Conservation (phyloP, 2,329 filamentous ascomycete species). For the Fusarium heterosporum region DNA sequence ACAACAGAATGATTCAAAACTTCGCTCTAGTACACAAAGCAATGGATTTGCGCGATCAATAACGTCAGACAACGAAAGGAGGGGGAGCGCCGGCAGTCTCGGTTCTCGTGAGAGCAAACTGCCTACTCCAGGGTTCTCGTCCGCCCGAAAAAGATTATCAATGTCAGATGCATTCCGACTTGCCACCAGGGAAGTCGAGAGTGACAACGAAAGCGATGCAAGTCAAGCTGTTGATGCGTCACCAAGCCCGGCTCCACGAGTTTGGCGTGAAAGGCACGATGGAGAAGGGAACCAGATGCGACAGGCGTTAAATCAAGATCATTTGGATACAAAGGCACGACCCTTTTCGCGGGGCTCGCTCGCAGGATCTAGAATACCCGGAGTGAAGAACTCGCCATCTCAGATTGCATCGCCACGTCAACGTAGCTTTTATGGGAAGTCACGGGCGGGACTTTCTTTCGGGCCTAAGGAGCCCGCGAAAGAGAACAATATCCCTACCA, state of each 20-base stretch:
- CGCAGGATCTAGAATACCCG: constrained; percentile 37
- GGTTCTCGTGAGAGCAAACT: constrained; percentile 51
- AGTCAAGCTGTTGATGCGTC: constrained; percentile 56
- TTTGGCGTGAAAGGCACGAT: constrained; percentile 54
- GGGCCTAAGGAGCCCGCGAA: constrained; percentile 25
- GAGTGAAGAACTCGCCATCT: constrained; percentile 31
- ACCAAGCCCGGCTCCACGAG: constrained; percentile 63
- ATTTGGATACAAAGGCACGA: constrained; percentile 48
- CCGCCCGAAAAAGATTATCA: constrained; percentile 53
- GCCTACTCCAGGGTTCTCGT: constrained; percentile 49
- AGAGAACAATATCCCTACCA: constrained; percentile 18
- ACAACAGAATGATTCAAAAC: constrained; percentile 22
- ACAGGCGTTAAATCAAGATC: constrained; percentile 47
- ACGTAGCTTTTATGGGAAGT: constrained; percentile 43
- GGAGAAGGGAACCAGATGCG: constrained; percentile 50
- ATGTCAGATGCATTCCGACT: constrained; percentile 57
- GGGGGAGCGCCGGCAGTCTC: constrained; percentile 39
- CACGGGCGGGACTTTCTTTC: constrained; percentile 43
- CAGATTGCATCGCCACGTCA: constrained; percentile 40
- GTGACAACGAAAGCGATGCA: constrained; percentile 42
- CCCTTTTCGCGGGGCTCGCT: constrained; percentile 43
- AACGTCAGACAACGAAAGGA: constrained; percentile 44
- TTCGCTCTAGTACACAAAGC: constrained; percentile 28
- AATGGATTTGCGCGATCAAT: constrained; percentile 41
- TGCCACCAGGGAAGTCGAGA: constrained; percentile 49